Evolutionary conservation across 768 basidiomycete species (phyloP).

Genomic region (Rhizopogon vesiculosus): DNA sequence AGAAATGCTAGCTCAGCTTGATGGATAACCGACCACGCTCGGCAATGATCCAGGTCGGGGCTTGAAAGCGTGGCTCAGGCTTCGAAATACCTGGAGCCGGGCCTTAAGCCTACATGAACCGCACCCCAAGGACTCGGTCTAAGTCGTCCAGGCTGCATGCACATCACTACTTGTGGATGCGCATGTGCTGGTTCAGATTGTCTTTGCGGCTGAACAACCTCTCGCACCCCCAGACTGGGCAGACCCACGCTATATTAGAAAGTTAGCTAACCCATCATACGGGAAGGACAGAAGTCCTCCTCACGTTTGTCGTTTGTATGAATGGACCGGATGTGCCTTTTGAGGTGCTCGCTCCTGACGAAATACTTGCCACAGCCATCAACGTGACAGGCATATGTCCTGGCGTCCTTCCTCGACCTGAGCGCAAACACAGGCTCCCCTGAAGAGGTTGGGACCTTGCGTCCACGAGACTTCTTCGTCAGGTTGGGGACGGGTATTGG

Average conservation of each 20-base stretch:
- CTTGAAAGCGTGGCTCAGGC: too few species aligned
- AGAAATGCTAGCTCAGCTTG: too few species aligned
- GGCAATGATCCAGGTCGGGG: too few species aligned
- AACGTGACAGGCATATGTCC: conserved; percentile 63
- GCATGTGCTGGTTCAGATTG: conserved; percentile 72
- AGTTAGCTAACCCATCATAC: neutral
- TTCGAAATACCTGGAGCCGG: too few species aligned
- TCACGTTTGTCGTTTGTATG: conserved; percentile 84
- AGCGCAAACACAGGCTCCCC: conserved; percentile 15
- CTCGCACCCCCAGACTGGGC: conserved; percentile 60
- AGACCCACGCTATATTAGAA: conserved; percentile 20
- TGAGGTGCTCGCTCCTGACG: conserved; percentile 74
- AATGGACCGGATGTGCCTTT: conserved; percentile 74
- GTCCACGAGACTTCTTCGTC: conserved; percentile 44
- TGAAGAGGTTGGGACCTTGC: conserved; percentile 40
- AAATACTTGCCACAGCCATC: conserved; percentile 78
- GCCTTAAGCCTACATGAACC: too few species aligned
- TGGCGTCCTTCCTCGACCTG: conserved; percentile 27
- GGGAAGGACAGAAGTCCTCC: conserved; percentile 21
- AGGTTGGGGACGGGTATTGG: conserved; percentile 46
- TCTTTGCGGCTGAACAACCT: conserved; percentile 73
- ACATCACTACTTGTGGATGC: conserved; percentile 57
- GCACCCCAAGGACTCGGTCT: too few species aligned
- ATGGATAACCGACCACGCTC: too few species aligned
- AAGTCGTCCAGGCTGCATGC: too few species aligned